A percentile compares a stretch with the other conserved stretches of the same genome.
Conservation (phyloP, 2,329 filamentous ascomycete genomes). For the Cordyceps tenuipes region DNA sequence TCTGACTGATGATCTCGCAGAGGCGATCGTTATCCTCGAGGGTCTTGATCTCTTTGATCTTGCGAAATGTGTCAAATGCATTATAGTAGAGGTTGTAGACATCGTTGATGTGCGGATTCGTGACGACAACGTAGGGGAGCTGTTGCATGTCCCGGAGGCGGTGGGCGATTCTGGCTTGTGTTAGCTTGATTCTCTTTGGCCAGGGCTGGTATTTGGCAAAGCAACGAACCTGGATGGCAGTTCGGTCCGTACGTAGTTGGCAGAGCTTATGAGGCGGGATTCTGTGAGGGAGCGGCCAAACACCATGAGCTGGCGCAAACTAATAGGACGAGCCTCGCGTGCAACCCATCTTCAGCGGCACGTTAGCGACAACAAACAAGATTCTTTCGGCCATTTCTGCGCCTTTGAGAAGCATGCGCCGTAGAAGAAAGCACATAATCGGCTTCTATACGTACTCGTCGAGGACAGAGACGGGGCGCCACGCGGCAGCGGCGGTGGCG, state of each 20-base stretch:
- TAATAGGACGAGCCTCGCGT: slow-evolving; percentile 89
- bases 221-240: slow-evolving; percentile 64
- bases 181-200: background rate
- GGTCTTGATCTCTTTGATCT: slow-evolving; percentile 72
- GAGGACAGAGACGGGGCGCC: slow-evolving; percentile 55
- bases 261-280: slow-evolving; percentile 79
- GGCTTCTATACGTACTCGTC: slow-evolving; percentile 45
- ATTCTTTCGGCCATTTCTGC: background rate
- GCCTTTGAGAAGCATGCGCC: background rate
- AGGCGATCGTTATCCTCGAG: slow-evolving; percentile 84
- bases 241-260: slow-evolving; percentile 95
- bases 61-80: slow-evolving; percentile 87
- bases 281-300: slow-evolving; percentile 93
- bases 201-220: slow-evolving; percentile 45
- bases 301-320: slow-evolving; percentile 90
- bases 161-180: slow-evolving; percentile 63
- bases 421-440: background rate
- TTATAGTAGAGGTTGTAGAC: slow-evolving; percentile 96
- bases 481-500: slow-evolving; percentile 21
- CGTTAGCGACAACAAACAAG: background rate
- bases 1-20: slow-evolving; percentile 71
- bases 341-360: slow-evolving; percentile 68
- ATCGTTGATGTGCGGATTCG: slow-evolving; percentile 87
- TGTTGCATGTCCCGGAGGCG: slow-evolving; percentile 96
- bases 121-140: slow-evolving; percentile 88